Percentiles rank a stretch among this genome's conserved stretches.
These are phyloP conservation scores for Blastomyces percursus DNA, from an alignment of 2,329 filamentous ascomycete genomes.

Conservation along the genomic window DNA sequence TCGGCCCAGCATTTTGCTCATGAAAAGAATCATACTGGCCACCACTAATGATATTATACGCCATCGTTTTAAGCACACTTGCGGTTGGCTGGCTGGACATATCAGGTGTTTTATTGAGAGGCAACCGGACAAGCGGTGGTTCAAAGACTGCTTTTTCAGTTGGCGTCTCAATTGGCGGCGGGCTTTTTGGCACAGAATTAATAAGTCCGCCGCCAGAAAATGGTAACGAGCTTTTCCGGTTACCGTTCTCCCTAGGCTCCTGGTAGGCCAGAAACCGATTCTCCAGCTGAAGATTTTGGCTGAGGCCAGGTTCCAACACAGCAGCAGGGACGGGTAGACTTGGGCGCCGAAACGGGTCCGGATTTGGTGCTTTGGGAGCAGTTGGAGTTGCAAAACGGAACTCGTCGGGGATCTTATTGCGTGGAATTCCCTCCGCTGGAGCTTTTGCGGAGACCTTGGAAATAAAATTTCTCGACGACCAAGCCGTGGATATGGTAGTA, in stretches of 20 bases:
- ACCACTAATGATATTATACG: not conserved
- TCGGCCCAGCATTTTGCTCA: not conserved
- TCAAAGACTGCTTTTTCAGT: not conserved
- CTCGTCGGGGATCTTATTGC: conserved; percentile 4
- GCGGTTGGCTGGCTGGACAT: not conserved
- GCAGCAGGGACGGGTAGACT: conserved; percentile 1
- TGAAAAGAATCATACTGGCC: not conserved
- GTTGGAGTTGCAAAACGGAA: not conserved
- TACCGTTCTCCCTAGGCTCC: not conserved
- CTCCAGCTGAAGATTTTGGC: not conserved
- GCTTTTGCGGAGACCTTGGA: not conserved
- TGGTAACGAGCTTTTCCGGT: not conserved
- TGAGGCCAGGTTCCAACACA: not conserved
- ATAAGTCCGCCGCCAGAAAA: not conserved
- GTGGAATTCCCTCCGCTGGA: not conserved
- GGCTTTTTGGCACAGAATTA: not conserved
- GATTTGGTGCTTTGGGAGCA: not conserved
- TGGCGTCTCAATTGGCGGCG: not conserved
- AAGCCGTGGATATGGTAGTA: conserved; percentile 7
- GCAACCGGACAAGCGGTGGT: not conserved
- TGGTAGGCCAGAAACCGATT: not conserved
- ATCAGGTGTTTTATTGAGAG: not conserved
- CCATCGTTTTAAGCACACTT: not conserved
- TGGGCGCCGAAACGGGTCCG: not conserved
- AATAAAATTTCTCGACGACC: conserved; percentile 1